These are phyloP conservation scores for Phyllosticta citriasiana DNA, from an alignment of 2,329 filamentous ascomycete genomes.

Conservation along the genomic window DNA sequence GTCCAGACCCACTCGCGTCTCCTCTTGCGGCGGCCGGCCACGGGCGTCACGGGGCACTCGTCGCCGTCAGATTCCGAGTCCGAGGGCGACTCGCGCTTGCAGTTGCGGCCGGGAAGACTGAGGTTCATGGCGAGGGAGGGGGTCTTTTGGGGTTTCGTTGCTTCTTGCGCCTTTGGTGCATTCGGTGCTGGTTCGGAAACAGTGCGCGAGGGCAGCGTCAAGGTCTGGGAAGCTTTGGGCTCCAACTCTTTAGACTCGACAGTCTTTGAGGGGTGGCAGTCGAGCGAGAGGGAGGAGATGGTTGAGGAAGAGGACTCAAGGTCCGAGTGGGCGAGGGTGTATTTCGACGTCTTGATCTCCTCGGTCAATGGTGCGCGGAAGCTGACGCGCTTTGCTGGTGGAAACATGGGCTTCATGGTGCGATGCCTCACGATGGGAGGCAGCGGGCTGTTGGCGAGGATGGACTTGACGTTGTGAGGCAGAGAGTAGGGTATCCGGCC, in stretches of 20 bases:
- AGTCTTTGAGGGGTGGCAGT: slow-evolving; percentile 12
- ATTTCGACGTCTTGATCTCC: slow-evolving; percentile 47
- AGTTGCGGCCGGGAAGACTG: slow-evolving; percentile 16
- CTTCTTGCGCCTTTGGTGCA: neutral
- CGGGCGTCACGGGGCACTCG: slow-evolving; percentile 42
- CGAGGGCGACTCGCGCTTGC: slow-evolving; percentile 35
- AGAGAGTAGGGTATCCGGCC: slow-evolving; percentile 36
- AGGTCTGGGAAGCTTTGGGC: slow-evolving; percentile 9
- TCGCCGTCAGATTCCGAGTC: slow-evolving; percentile 32
- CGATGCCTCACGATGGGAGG: slow-evolving; percentile 22
- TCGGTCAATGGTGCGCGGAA: slow-evolving; percentile 48
- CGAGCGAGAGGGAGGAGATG: slow-evolving; percentile 22
- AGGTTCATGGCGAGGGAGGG: neutral
- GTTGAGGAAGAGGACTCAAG: slow-evolving; percentile 33
- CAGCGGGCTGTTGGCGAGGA: slow-evolving; percentile 36
- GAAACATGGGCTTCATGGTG: slow-evolving; percentile 39
- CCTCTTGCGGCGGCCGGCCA: slow-evolving; percentile 43
- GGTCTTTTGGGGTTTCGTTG: neutral
- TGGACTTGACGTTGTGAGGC: slow-evolving; percentile 35
- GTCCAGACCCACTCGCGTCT: slow-evolving; percentile 50
- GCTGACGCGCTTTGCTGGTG: slow-evolving; percentile 46
- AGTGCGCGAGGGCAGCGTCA: slow-evolving; percentile 1
- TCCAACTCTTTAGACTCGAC: neutral
- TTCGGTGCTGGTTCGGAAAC: slow-evolving; percentile 1
- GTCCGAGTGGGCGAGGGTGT: slow-evolving; percentile 47